phyloP scores from a whole-genome alignment of 2,329 filamentous ascomycete genomes.

The Aspergillus pseudoterreus region DNA sequence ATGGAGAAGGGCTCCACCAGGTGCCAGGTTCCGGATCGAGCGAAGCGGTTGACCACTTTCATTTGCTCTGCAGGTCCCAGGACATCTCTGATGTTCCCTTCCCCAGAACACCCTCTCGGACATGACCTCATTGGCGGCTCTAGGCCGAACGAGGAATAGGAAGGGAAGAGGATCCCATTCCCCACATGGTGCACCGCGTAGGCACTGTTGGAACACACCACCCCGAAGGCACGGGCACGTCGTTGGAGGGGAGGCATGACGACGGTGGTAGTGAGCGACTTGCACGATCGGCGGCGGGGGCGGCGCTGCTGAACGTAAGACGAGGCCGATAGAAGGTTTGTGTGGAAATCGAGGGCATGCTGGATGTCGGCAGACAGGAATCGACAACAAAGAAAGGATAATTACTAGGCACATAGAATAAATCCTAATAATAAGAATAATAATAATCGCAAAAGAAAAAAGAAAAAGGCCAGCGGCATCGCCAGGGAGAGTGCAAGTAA shows the following conservation, averaged over 20 bases:
- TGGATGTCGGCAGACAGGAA: not conserved
- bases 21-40: constrained; percentile 17
- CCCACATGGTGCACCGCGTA: constrained; percentile 3
- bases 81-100: not conserved
- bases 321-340: constrained; percentile 1
- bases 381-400: no score
- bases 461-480: no score
- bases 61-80: constrained; percentile 2
- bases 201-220: constrained; percentile 3
- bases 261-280: constrained; percentile 4
- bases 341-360: no score
- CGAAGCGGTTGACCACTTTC: not conserved
- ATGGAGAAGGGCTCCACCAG: constrained; percentile 7
- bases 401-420: no score
- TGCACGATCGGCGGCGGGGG: not conserved
- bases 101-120: not conserved
- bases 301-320: constrained; percentile 5
- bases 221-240: not conserved
- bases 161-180: not conserved
- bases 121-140: constrained; percentile 3
- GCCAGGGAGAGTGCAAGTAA: not conserved
- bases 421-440: no score
- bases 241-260: constrained; percentile 2
- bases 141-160: not conserved
- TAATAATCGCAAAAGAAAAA: no score